Conservation (phyloP, 164 flowering plant species). For the Tetrastigma voinierianum region DNA sequence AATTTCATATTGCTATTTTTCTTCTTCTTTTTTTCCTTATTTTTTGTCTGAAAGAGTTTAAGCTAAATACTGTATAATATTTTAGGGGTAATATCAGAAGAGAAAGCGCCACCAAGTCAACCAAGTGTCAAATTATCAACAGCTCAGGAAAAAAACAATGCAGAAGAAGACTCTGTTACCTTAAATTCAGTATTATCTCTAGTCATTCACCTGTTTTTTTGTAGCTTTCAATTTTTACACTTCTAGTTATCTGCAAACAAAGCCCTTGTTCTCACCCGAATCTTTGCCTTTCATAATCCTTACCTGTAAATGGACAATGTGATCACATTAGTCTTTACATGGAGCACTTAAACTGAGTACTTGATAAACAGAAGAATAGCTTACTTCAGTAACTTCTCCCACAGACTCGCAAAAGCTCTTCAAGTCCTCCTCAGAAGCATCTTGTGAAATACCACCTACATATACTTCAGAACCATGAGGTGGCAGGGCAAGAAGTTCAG, state of each 20-base stretch:
- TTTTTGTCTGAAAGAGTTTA: background rate
- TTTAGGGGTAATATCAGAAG: background rate
- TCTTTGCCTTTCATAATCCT: slow-evolving; percentile 80
- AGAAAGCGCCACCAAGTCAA: background rate
- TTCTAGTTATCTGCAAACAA: slow-evolving; percentile 82
- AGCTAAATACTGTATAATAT: background rate
- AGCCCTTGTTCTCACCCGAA: slow-evolving; percentile 73
- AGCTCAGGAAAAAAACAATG: background rate
- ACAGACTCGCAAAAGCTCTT: slow-evolving; percentile 58
- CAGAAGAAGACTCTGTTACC: slow-evolving; percentile 35
- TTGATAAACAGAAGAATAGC: background rate
- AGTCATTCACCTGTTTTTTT: too few species aligned
- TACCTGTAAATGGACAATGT: slow-evolving; percentile 39
- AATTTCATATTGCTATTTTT: background rate
- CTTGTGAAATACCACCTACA: slow-evolving; percentile 72
- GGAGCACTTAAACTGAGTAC: background rate
- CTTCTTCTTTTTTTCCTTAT: background rate
- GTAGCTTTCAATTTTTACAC: slow-evolving; percentile 67
- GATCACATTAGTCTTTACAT: background rate
- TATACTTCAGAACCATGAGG: slow-evolving; percentile 94
- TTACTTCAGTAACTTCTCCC: slow-evolving; percentile 87
- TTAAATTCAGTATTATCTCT: slow-evolving; percentile 62
- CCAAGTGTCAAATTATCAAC: background rate
- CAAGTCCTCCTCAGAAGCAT: slow-evolving; percentile 69
- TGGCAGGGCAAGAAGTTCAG: slow-evolving; percentile 86